Base-by-base conservation (phyloP, 2,329 filamentous ascomycete species). In the Fusarium ambrosium region DNA sequence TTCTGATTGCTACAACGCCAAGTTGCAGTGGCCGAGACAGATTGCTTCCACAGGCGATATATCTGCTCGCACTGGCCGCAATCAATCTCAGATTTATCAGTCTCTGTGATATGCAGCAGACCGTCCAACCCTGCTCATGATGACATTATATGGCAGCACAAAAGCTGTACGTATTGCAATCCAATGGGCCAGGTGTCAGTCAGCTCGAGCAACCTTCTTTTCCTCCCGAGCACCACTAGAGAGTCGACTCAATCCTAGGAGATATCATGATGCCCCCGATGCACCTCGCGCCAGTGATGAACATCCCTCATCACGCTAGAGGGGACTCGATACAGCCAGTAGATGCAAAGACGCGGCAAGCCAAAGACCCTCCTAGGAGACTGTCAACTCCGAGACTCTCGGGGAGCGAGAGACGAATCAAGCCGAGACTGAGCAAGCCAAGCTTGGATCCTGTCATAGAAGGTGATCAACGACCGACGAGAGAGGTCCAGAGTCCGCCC, bases 391-490 rank as follows among this genome's bases (percentile, higher is more conserved):
- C 66, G 34, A 70, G 64, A 39, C 43, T 68, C 62, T 41, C 69
- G 8, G 66, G 60, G 0, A 68, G 73, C 8, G 77, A 79, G 36
- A 72, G 76, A 61, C 76, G 68, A 34, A 29, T 59, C 29, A 79
- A 72, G 24, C 37, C 75, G 9, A 69, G 59, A 51, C 69, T 75
- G 39, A 75, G 68, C 65, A 73, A 69, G 41, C 64, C 77, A 7
- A 75, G 64, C 27, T 67, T 82, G 4, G 79, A 81, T 24, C 80
- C 81, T n/a, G 80, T 82, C 10, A 72, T 79, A 14, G 81, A 82
- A 68, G 72, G 77, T 18, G 77, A 79, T 32, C 69, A 76, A n/a
- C 69, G 62, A 24, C 53, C 74, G 22, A 69, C 72, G 48, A 66
- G 67, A 60, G 77, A 77, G 37, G 37, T 69, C 4, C 72, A 68